phyloP scores from a whole-genome alignment of 2,329 filamentous ascomycete genomes.

The Cercospora brassicicola region DNA sequence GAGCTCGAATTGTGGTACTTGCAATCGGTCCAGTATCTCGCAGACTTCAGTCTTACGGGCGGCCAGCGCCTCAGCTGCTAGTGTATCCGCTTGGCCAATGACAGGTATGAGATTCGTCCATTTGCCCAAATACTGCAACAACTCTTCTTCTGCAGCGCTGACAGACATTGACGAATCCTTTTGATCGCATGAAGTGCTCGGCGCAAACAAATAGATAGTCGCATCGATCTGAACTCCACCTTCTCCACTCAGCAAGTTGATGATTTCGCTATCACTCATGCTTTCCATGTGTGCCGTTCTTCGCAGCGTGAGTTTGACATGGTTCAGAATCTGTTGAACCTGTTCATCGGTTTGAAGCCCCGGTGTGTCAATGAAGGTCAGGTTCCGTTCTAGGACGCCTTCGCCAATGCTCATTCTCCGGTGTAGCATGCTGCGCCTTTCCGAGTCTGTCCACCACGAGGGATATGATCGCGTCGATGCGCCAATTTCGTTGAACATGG shows the following conservation, averaged over 20 bases:
- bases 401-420: slow-evolving; percentile 71
- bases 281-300: slow-evolving; percentile 61
- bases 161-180: slow-evolving; percentile 6
- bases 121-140: slow-evolving; percentile 53
- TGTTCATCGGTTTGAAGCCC: slow-evolving; percentile 61
- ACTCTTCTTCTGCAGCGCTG: slow-evolving; percentile 20
- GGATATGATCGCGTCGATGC: slow-evolving; percentile 66
- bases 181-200: slow-evolving; percentile 45
- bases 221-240: slow-evolving; percentile 83
- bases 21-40: slow-evolving; percentile 17
- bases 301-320: slow-evolving; percentile 69
- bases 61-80: slow-evolving; percentile 22
- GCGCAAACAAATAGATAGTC: slow-evolving; percentile 76
- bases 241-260: slow-evolving; percentile 74
- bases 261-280: slow-evolving; percentile 71
- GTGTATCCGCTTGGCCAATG: slow-evolving; percentile 72
- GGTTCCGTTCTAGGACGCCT: slow-evolving; percentile 79
- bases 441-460: slow-evolving; percentile 81
- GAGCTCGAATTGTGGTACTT: slow-evolving; percentile 21
- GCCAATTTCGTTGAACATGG: slow-evolving; percentile 43
- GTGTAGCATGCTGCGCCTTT: slow-evolving; percentile 62
- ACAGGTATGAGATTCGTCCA: slow-evolving; percentile 85
- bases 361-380: slow-evolving; percentile 89
- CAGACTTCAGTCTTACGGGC: slow-evolving; percentile 23
- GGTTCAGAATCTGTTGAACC: slow-evolving; percentile 42